Percentiles rank a stretch among this genome's conserved stretches.
Evolutionary conservation across 331 rosid species (phyloP).

Genomic region (Acacia concinna): DNA sequence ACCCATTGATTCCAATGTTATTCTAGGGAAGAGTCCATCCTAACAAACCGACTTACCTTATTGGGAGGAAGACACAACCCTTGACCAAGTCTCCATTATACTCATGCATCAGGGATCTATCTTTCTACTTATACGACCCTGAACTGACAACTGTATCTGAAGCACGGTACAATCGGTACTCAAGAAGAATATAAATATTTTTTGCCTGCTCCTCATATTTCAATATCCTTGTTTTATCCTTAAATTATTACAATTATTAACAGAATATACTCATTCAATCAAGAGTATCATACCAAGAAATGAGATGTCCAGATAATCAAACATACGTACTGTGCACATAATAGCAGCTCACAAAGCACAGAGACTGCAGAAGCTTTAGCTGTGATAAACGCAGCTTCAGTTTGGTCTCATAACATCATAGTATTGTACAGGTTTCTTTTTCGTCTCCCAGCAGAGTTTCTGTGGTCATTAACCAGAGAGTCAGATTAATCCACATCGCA

Average conservation of each 20-base stretch:
- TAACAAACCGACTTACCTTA: too few species aligned
- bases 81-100: not conserved
- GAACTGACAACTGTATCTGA: not conserved
- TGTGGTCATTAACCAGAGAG: conserved; percentile 35
- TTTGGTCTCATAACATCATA: conserved; percentile 60
- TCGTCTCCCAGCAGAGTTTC: conserved; percentile 57
- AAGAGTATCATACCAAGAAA: conserved; percentile 11
- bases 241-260: conserved; percentile 15
- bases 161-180: not conserved
- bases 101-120: not conserved
- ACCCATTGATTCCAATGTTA: too few species aligned
- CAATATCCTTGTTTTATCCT: not conserved
- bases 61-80: not conserved
- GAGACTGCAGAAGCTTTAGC: conserved; percentile 19
- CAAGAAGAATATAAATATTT: not conserved
- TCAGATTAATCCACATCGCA: not conserved
- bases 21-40: too few species aligned
- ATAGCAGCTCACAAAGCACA: conserved; percentile 1
- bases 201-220: not conserved
- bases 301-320: conserved; percentile 20
- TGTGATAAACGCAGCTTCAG: conserved; percentile 28
- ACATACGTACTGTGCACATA: not conserved
- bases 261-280: not conserved
- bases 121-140: not conserved
- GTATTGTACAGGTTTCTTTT: conserved; percentile 60